Base-by-base conservation (phyloP, 2,329 filamentous ascomycete genomes). In the Fusarium pilosicola region DNA sequence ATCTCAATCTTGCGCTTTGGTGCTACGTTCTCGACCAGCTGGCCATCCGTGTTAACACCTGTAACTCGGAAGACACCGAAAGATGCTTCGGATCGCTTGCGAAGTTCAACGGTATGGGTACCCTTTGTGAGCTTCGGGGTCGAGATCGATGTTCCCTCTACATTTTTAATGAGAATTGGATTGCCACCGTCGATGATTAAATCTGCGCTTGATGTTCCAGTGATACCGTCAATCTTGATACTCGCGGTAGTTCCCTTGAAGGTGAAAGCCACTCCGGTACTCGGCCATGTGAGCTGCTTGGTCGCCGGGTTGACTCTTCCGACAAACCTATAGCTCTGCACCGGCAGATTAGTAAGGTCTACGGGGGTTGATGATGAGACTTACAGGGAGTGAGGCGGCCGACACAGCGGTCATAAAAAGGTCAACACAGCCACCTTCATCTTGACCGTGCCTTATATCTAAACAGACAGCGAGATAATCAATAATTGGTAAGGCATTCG, bases 231-330 rank as follows among this genome's bases (percentile, higher is more conserved):
- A 15, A 74, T 74, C 17, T 78, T 68, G 54, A 86, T 82, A 41
- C 75, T 80, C 17, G 83, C 84, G 2, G 80, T 79, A 8, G 81
- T 82, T 48, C 84, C 84, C 17, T 75, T 81, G 68, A 85, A 85
- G 3, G 77, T 79, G 63, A 85, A 85, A 0, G 80, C 77, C 5
- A 86, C 76, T 22, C 84, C 84, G 2, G 83, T 84, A 46, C 81
- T 82, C 0, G 84, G 82, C 84, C 84, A 85, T n/a, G 82, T 85
- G 26, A 85, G 77, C 73, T 85, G 81, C 51, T 80, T 81, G 12
- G 83, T 85, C 24, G 78, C 76, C 2, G 84, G 83, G 52, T 85
- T 84, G 30, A 85, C 84, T 46, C 84, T 78, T n/a, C 83, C 83
- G 18, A 85, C 71, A 65, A 80, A 81, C 13, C 69, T 42, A 30